Conservation (phyloP, 2,329 filamentous ascomycete genomes). For the Microsporum ferrugineum region DNA sequence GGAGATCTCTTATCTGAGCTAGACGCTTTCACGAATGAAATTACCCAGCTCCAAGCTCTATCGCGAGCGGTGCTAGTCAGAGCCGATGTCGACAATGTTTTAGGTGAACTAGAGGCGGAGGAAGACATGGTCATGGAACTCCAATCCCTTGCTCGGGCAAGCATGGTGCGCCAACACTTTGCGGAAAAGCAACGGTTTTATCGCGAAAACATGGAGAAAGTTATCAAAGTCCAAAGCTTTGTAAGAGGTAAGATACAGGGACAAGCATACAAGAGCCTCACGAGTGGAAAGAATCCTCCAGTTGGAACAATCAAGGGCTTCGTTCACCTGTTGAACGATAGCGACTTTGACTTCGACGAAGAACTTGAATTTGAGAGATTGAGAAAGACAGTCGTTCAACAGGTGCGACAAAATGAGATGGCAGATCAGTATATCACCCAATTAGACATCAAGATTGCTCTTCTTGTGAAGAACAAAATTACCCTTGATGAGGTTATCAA, state of each 20-base stretch:
- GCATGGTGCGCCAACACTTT: conserved; percentile 62
- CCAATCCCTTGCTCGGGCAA: conserved; percentile 63
- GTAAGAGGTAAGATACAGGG: conserved; percentile 90
- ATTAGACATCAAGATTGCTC: conserved; percentile 95
- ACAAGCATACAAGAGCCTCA: conserved; percentile 94
- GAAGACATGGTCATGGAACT: conserved; percentile 66
- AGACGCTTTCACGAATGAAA: conserved; percentile 53
- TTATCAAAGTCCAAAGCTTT: conserved; percentile 97
- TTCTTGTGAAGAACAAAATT: conserved; percentile 98
- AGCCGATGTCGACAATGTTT: conserved; percentile 57
- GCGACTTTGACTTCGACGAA: conserved; percentile 97
- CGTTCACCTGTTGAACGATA: conserved; percentile 93
- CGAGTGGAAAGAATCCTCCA: conserved; percentile 89
- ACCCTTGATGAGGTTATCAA: conserved; percentile 94
- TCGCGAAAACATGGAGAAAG: conserved; percentile 95
- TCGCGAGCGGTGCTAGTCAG: conserved; percentile 69
- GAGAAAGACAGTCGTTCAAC: conserved; percentile 90
- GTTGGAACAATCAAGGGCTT: conserved; percentile 97
- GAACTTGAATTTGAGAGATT: conserved; percentile 94
- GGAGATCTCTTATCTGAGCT: conserved; percentile 55
- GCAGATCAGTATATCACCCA: conserved; percentile 97
- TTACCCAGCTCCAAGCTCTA: conserved; percentile 61
- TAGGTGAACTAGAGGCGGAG: conserved; percentile 69
- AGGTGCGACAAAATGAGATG: conserved; percentile 93
- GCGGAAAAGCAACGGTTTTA: conserved; percentile 80